phyloP scores from a whole-genome alignment of 2,329 filamentous ascomycete genomes.

The Stachybotrys echinatus region DNA sequence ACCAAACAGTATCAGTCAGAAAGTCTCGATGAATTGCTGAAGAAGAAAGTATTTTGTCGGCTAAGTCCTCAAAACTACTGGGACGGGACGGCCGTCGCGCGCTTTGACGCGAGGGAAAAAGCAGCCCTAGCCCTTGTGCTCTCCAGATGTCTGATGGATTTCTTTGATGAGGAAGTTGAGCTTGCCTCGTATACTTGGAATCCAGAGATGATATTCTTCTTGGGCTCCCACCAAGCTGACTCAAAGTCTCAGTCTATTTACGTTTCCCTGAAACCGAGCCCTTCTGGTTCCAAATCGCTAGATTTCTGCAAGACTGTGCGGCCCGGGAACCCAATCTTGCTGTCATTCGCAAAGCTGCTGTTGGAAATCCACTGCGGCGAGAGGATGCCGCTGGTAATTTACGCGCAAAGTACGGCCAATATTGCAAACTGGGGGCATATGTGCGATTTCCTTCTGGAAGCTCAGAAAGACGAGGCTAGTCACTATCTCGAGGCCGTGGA shows the following conservation, averaged over 20 bases:
- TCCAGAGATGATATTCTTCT: conserved; percentile 3
- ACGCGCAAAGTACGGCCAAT: neutral
- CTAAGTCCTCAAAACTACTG: neutral
- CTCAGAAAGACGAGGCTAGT: conserved; percentile 3
- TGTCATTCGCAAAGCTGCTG: conserved; percentile 5
- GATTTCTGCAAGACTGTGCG: neutral
- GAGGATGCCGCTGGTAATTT: conserved; percentile 1
- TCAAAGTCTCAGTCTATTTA: neutral
- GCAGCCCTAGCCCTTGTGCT: conserved; percentile 3
- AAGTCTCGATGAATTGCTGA: conserved; percentile 1
- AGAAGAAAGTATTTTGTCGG: conserved; percentile 4
- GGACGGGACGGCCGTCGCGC: neutral
- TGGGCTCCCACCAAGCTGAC: neutral
- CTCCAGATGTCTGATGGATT: conserved; percentile 4
- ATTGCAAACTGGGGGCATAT: conserved; percentile 4
- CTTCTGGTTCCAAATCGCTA: neutral
- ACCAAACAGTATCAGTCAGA: conserved; percentile 3
- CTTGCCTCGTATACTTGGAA: conserved; percentile 4
- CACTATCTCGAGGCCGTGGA: conserved; percentile 6
- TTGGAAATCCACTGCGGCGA: conserved; percentile 5
- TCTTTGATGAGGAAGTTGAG: conserved; percentile 5
- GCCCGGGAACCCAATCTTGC: conserved; percentile 4
- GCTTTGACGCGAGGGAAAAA: conserved; percentile 4
- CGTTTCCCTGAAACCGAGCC: neutral
- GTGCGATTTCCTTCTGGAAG: conserved; percentile 3